Conservation (phyloP, 305 asterid genomes). For the Salvia sclarea region DNA sequence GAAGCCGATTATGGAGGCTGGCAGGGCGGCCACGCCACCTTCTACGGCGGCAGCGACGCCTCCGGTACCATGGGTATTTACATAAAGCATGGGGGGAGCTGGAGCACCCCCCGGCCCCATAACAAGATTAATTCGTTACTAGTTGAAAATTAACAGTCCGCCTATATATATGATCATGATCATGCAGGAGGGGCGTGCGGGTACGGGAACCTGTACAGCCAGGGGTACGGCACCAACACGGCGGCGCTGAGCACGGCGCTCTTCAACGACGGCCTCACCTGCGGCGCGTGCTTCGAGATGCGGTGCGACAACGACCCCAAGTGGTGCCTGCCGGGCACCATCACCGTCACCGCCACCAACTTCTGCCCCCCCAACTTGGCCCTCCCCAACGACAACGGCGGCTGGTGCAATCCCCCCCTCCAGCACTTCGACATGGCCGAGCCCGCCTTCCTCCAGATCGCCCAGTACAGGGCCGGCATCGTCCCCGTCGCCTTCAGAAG, state of each 20-base stretch:
- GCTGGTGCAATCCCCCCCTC: conserved; percentile 48
- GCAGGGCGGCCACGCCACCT: conserved; percentile 78
- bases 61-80: conserved; percentile 99
- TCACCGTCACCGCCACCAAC: conserved; percentile 42
- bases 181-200: conserved; percentile 36
- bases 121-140: no score
- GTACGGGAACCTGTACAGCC: conserved; percentile 35
- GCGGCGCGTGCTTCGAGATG: conserved; percentile 41
- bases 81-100: no score
- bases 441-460: conserved; percentile 38
- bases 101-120: no score
- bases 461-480: conserved; percentile 40
- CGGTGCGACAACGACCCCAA: conserved; percentile 32
- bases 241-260: conserved; percentile 46
- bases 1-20: conserved; percentile 46
- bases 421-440: conserved; percentile 41
- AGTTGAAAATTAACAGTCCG: no score
- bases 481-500: conserved; percentile 36
- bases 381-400: conserved; percentile 37
- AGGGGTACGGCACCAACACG: conserved; percentile 45
- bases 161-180: no score
- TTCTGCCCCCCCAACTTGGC: conserved; percentile 42
- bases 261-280: conserved; percentile 34
- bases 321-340: conserved; percentile 37
- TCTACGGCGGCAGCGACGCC: conserved; percentile 92